Evolutionary conservation across 192 early-diverging fungal genomes (phyloP).

Genomic region (Coemansia sp.): DNA sequence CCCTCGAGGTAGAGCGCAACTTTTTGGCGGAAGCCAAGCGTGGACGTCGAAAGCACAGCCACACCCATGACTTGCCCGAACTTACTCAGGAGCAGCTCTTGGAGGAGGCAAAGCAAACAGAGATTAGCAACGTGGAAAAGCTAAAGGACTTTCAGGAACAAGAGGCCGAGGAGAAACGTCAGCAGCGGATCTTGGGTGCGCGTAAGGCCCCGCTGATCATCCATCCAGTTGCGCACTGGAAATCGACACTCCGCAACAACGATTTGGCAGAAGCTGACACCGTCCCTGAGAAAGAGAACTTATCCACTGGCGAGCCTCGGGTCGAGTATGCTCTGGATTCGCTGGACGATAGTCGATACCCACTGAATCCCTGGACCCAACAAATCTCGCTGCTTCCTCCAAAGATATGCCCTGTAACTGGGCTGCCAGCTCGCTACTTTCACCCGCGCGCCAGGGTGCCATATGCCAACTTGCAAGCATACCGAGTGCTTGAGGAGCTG

Average conservation of each 20-base stretch:
- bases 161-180: conserved; percentile 44
- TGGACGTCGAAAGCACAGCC: conserved; percentile 11
- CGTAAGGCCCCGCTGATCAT: conserved; percentile 47
- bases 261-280: neutral
- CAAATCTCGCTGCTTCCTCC: conserved; percentile 17
- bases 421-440: conserved; percentile 45
- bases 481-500: conserved; percentile 45
- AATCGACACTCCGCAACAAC: conserved; percentile 10
- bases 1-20: conserved; percentile 34
- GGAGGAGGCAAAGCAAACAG: conserved; percentile 49
- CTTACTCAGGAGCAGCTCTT: conserved; percentile 53
- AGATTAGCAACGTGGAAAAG: conserved; percentile 37
- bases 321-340: conserved; percentile 31
- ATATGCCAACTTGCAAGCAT: conserved; percentile 44
- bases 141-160: conserved; percentile 37
- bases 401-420: conserved; percentile 43
- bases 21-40: conserved; percentile 28
- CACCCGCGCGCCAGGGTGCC: conserved; percentile 49
- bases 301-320: neutral
- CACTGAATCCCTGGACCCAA: conserved; percentile 35
- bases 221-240: conserved; percentile 43
- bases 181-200: conserved; percentile 16
- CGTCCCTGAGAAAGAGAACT: neutral
- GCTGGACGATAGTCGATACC: conserved; percentile 30
- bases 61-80: neutral